Base-by-base conservation (phyloP, 306 rosid species). In the Castanea sativa region DNA sequence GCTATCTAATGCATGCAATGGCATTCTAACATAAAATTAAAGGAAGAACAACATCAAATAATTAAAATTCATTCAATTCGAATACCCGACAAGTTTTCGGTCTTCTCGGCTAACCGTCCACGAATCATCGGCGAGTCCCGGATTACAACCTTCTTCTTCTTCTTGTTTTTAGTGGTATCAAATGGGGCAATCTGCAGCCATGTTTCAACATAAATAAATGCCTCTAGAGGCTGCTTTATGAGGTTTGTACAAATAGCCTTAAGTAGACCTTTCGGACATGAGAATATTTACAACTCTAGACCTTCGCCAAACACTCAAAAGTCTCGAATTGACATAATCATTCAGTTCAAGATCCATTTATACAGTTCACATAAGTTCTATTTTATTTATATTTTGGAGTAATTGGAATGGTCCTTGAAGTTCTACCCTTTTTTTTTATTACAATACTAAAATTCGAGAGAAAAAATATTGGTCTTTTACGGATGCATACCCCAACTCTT, bases 131-230 rank as follows among this genome's bases (percentile, higher is more conserved):
- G 83, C 82, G 32, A 67, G 55, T 88, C 94, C 80, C 83, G 89
- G 57, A 90, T 84, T 5, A 83, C 80, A 51, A 87, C 89, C 84
- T 90, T 88, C 88, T 90, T 88, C 86, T 83, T 94, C 92, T 95
- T 95, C 94, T 95, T 95, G 88, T 95, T 95, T 78, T 95, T 95
- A 63, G 92, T 84, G 25, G 98, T 97, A 89, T 95, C 99, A 82
- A 95, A 93, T 9, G 98, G 97, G 18, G 81, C 90, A 72, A 95
- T 85, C 99, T 95, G 87, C 76, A 67, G 6, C 15, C 35, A 13
- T 2, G 35, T 18, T 21, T 59, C 30, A 23, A 21, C 15, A 18
- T 30, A 21, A 16, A 30, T 64, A 30, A 25, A 64, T 29, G 38
- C 70, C 41, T 13, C 43, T 30, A 29, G 45, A 30, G n/a, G n/a